Percentiles rank a stretch among this genome's conserved stretches.
These are phyloP conservation scores for Balakata baccata DNA, from an alignment of 345 rosid species.

Conservation along the genomic window DNA sequence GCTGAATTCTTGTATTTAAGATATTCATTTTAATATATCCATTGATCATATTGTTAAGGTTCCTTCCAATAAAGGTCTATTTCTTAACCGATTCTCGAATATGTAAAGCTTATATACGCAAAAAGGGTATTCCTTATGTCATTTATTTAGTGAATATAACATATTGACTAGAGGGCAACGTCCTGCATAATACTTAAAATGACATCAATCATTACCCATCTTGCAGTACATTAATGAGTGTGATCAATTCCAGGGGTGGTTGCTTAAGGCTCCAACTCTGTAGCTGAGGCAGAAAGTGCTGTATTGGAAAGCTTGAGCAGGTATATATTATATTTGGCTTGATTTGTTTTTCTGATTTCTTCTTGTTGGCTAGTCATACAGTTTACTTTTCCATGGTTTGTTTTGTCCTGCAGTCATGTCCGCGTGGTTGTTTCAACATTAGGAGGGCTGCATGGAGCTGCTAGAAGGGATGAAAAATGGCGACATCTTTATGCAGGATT, in stretches of 20 bases:
- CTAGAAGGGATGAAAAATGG: conserved; percentile 61
- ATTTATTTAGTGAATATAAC: not conserved
- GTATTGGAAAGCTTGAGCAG: conserved; percentile 79
- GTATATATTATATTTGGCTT: conserved; percentile 35
- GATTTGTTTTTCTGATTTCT: conserved; percentile 12
- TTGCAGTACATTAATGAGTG: conserved; percentile 32
- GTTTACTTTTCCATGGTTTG: conserved; percentile 5
- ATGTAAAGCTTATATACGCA: not conserved
- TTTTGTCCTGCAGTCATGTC: conserved; percentile 60
- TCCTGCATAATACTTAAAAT: conserved; percentile 5
- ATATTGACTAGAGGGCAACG: not conserved
- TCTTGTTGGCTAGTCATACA: not conserved
- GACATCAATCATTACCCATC: conserved; percentile 18
- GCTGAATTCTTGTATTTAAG: not conserved
- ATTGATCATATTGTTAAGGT: not conserved
- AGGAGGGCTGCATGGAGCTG: conserved; percentile 79
- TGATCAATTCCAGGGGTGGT: conserved; percentile 56
- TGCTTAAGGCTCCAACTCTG: conserved; percentile 61
- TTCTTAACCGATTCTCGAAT: not conserved
- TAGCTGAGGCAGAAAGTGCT: conserved; percentile 63
- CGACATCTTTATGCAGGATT: conserved; percentile 80
- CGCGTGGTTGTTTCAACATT: conserved; percentile 81
- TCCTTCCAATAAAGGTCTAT: not conserved
- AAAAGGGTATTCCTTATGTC: not conserved
- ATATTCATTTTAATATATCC: not conserved